Evolutionary conservation across 768 basidiomycete species (phyloP), one percentile per base, ranked within the genome.

Genomic region (Phaeotremella fagi): DNA sequence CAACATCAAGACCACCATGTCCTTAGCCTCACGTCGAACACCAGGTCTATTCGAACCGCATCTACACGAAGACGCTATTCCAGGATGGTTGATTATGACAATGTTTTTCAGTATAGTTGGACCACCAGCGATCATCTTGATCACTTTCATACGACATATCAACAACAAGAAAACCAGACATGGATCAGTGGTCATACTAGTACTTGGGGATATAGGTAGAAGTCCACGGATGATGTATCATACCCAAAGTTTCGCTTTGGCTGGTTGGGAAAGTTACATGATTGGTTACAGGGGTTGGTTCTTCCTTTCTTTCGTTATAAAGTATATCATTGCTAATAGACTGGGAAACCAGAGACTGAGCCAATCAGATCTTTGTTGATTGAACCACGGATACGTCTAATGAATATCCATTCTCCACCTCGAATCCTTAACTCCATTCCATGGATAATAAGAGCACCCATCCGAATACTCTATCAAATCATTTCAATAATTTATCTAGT

Each of bases 191-290:
- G 87, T 84, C 3, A 83, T 98, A 50, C 76, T 98, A 44, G 95
- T 99, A 14, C 79, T 99, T 9, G 95, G 95, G 9, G 95, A 99
- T 77, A 83, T 99, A 44, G 95, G 94, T 1, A 81, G 95, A 52
- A 90, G 88, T 70, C 95, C 95, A 11, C 80, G 95, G 49, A 98
- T 97, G 89, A 94, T 97, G 89, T 97, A 97, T 72, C 95, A 99
- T 64, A 86, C 94, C 0, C 83, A 94, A 71, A 91, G 88, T 68
- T 88, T 99, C 69, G 86, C 88, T 33, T 81, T 84, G 52, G 80
- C 83, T 48, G 82, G 80, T 4, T 95, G 88, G 72, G 76, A 81
- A 54, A 90, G 89, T 1, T 82, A 83, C 62, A 68, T 99, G 16
- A 81, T 98, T 50, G 94, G 90, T 15, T 95, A 95, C 71, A 77